Base-by-base conservation (phyloP, 768 basidiomycete genomes). In the Mycena maculata region DNA sequence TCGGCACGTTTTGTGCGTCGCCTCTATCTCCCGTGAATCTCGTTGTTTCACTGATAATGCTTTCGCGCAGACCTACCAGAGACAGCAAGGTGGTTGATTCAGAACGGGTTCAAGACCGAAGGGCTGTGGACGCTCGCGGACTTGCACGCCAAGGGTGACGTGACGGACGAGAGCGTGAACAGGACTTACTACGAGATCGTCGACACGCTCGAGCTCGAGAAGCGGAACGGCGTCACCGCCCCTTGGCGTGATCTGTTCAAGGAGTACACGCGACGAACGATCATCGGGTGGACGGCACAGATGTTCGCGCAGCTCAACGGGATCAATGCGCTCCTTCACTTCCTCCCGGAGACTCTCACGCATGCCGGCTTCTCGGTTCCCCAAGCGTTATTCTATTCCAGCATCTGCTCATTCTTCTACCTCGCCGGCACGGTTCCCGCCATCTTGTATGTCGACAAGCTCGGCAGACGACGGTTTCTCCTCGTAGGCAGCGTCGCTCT, bases 281-380 rank as follows among this genome's bases (percentile, higher is more conserved):
- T 83, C 60, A 80, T 90, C 2, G 89, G 86, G 10, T 83, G 85
- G 67, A 84, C 83, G 0, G 84, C 85, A 45, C 88, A 90, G 68
- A 82, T 84, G 70, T 86, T 86, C 59, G 84, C 84, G 1, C 85
- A 87, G 66, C 83, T 85, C 74, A 87, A 87, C 71, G 85, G 86
- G 23, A 86, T 87, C 75, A 87, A 86, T 62, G 85, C 84, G 13
- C 83, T 90, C 54, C 78, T 88, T 27, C 89, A 88, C 71, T 88
- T 86, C 72, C 78, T 89, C 13, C 87, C 87, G 11, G 83, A 83
- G 63, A 86, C 83, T 64, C 77, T 87, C 64, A 81, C 82, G 6
- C 82, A 84, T 23, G 83, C 86, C 3, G 85, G 87, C 15, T 86
- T 87, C 76, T 76, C 76, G 25, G 76, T 82, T 42, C 73, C 79